phyloP scores from a whole-genome alignment of 1,284 basidiomycete genomes.

The Dichomitus squalens region DNA sequence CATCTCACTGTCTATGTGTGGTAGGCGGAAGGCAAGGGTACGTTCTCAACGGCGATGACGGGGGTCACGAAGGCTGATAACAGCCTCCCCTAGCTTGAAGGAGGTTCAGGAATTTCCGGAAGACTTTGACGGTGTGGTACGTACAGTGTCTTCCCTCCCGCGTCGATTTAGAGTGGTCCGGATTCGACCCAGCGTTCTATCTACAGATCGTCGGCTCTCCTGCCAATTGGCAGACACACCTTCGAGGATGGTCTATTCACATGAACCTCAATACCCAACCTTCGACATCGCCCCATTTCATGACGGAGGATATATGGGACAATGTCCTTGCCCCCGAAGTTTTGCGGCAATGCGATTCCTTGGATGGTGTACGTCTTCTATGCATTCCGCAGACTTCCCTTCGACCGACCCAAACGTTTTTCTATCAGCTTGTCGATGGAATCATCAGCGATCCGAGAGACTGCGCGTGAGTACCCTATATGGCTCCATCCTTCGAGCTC shows the following conservation, averaged over 20 bases:
- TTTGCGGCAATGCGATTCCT: conserved; percentile 33
- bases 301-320: conserved; percentile 26
- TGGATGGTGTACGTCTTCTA: conserved; percentile 31
- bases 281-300: conserved; percentile 23
- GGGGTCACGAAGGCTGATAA: neutral
- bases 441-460: conserved; percentile 37
- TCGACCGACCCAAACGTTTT: neutral
- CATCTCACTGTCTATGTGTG: too few species aligned
- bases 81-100: conserved; percentile 23
- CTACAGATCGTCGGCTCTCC: conserved; percentile 31
- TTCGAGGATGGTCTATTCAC: conserved; percentile 28
- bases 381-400: neutral
- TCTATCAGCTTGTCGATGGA: conserved; percentile 31
- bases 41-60: neutral
- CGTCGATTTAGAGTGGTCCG: too few species aligned
- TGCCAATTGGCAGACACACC: conserved; percentile 29
- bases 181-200: neutral
- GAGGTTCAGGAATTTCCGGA: conserved; percentile 32
- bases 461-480: conserved; percentile 26
- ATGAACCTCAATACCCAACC: conserved; percentile 27
- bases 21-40: conserved; percentile 32
- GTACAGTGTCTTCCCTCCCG: too few species aligned
- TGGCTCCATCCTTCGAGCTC: neutral
- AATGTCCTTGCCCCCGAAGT: conserved; percentile 31
- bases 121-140: conserved; percentile 34